A percentile compares a stretch with the other conserved stretches of the same genome.
These are phyloP conservation scores for Ceratobasidium sp. DNA, from an alignment of 1,284 basidiomycete species.

Conservation along the genomic window DNA sequence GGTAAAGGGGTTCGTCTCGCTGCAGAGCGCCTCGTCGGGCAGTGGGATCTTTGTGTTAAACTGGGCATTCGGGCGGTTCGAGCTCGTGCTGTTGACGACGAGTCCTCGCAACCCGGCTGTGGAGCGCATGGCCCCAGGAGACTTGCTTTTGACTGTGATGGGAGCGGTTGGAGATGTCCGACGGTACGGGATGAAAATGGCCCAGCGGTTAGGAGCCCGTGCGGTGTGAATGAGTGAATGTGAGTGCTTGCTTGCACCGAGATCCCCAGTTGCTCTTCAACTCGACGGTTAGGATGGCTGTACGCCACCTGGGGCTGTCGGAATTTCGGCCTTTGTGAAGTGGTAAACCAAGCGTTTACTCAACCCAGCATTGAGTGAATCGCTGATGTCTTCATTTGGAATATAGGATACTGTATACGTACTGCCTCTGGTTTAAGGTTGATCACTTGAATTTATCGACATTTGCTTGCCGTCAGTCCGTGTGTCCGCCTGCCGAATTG, in stretches of 20 bases:
- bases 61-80: slow-evolving; percentile 88
- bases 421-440: background rate
- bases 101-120: slow-evolving; percentile 39
- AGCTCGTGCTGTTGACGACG: slow-evolving; percentile 60
- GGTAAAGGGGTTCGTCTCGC: slow-evolving; percentile 79
- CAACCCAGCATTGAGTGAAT: background rate
- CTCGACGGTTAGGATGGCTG: slow-evolving; percentile 2
- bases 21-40: slow-evolving; percentile 49
- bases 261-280: background rate
- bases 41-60: slow-evolving; percentile 68
- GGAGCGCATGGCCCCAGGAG: slow-evolving; percentile 44
- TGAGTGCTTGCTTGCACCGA: slow-evolving; percentile 6
- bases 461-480: background rate
- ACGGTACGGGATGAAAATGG: slow-evolving; percentile 63
- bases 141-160: slow-evolving; percentile 79
- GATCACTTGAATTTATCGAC: background rate
- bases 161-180: slow-evolving; percentile 82
- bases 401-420: background rate
- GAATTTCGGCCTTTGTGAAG: slow-evolving; percentile 1
- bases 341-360: background rate
- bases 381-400: slow-evolving; percentile 1
- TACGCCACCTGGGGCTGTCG: background rate
- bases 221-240: slow-evolving; percentile 45
- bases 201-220: slow-evolving; percentile 59
- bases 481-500: background rate